Evolutionary conservation across 768 basidiomycete species (phyloP).

Genomic region (Hysterangium stoloniferum): DNA sequence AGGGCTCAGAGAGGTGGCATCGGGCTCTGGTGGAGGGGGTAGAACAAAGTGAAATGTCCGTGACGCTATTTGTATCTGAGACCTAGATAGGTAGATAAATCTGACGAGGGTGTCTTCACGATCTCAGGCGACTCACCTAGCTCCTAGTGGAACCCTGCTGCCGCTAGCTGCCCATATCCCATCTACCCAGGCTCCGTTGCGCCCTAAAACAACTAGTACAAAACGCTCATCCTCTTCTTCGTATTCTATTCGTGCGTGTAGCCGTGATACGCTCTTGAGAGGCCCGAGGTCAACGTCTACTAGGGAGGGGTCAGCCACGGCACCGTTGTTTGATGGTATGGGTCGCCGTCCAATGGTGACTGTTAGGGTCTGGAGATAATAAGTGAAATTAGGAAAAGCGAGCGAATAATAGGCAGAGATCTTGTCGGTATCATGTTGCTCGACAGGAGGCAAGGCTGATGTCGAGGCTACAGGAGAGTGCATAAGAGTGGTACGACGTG

Average conservation of each 20-base stretch:
- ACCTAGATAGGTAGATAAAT: background rate
- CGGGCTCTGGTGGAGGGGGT: constrained; percentile 75
- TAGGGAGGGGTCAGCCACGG: constrained; percentile 35
- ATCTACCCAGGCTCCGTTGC: constrained; percentile 98
- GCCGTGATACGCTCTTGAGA: constrained; percentile 93
- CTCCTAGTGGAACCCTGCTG: constrained; percentile 74
- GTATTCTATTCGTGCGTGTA: constrained; percentile 93
- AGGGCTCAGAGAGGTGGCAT: constrained; percentile 75
- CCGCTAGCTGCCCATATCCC: constrained; percentile 93
- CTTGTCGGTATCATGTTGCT: constrained; percentile 44
- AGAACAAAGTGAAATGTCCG: constrained; percentile 96
- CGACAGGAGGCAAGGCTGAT: constrained; percentile 9
- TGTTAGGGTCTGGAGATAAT: constrained; percentile 92
- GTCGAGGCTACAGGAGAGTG: constrained; percentile 8
- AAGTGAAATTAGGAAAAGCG: constrained; percentile 90
- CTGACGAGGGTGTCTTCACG: background rate
- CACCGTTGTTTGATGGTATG: constrained; percentile 45
- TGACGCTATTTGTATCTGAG: constrained; percentile 73
- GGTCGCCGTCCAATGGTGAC: constrained; percentile 92
- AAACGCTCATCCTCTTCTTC: constrained; percentile 86
- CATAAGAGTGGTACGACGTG: background rate
- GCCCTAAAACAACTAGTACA: constrained; percentile 83
- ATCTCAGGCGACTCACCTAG: constrained; percentile 47
- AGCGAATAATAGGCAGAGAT: constrained; percentile 92
- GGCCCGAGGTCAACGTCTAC: constrained; percentile 84